phyloP scores from a whole-genome alignment of 371 early-diverging fungal genomes.

The Cokeromyces recurvatus region DNA sequence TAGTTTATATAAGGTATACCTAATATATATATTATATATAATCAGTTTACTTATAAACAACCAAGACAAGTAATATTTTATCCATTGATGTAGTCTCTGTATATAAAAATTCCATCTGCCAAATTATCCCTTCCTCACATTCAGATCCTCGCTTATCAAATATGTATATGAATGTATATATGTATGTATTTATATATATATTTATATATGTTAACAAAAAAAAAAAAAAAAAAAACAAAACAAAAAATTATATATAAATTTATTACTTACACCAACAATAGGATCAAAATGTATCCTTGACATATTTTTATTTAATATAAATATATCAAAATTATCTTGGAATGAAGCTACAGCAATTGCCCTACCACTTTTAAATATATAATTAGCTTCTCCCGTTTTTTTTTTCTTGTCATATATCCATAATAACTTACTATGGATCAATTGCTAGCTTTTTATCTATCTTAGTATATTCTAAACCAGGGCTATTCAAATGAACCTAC shows the following conservation, averaged over 20 bases:
- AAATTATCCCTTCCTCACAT: slow-evolving; percentile 38
- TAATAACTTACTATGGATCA: slow-evolving; percentile 45
- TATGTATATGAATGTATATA: no score
- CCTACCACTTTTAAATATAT: slow-evolving; percentile 20
- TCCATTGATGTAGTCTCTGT: slow-evolving; percentile 19
- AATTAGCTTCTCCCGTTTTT: no score
- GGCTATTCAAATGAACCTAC: slow-evolving; percentile 27
- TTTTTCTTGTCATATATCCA: not conserved
- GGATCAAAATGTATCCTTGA: slow-evolving; percentile 33
- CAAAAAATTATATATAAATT: no score
- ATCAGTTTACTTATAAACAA: slow-evolving; percentile 30
- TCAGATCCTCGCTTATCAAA: slow-evolving; percentile 32
- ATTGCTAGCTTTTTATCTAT: slow-evolving; percentile 30
- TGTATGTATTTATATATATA: no score
- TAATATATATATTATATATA: no score
- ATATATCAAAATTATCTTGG: slow-evolving; percentile 36
- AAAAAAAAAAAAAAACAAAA: not conserved
- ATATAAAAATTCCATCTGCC: slow-evolving; percentile 46
- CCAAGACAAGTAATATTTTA: slow-evolving; percentile 26
- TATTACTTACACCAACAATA: slow-evolving; percentile 26
- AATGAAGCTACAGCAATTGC: slow-evolving; percentile 38
- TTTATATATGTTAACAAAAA: not conserved
- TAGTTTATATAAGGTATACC: not conserved
- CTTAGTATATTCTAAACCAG: slow-evolving; percentile 34
- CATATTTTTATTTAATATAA: slow-evolving; percentile 23